Percentiles rank a stretch among this genome's conserved stretches.
Conservation (phyloP, 495 filamentous ascomycete species). For the Cenococcum geophilum region DNA sequence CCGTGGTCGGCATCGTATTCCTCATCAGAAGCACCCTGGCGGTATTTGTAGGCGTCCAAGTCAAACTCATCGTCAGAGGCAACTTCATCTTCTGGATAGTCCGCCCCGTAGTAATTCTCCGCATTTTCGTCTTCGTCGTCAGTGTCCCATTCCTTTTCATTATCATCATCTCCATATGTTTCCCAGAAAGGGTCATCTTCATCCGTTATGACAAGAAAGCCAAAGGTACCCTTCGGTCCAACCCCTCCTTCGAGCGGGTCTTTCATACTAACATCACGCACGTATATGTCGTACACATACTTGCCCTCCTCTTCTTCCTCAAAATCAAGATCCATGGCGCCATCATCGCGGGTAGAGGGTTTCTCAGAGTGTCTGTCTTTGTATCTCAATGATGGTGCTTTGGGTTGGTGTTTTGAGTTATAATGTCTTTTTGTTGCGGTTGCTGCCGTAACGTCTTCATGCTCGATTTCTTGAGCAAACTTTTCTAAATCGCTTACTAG, state of each 20-base stretch:
- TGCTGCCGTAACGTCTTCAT: conserved; percentile 9
- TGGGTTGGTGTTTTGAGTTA: conserved; percentile 26
- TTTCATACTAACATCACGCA: conserved; percentile 38
- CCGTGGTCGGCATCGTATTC: conserved; percentile 47
- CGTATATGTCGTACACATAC: conserved; percentile 60
- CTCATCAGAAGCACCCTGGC: conserved; percentile 46
- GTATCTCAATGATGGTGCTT: conserved; percentile 30
- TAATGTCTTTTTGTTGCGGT: neutral
- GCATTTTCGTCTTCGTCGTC: conserved; percentile 41
- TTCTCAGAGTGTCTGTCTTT: conserved; percentile 29
- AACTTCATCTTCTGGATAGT: conserved; percentile 63
- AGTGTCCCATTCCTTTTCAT: conserved; percentile 48
- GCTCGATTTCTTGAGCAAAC: conserved; percentile 23
- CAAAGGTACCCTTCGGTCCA: conserved; percentile 34
- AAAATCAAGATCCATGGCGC: conserved; percentile 33
- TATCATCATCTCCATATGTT: conserved; percentile 50
- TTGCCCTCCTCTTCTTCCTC: conserved; percentile 46
- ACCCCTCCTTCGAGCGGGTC: conserved; percentile 1
- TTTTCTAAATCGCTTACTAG: conserved; percentile 22
- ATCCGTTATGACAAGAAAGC: conserved; percentile 53
- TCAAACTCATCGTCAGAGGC: conserved; percentile 53
- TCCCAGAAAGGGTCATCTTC: conserved; percentile 57
- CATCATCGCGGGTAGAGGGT: conserved; percentile 14
- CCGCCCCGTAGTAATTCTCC: conserved; percentile 59
- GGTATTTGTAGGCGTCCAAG: conserved; percentile 46